Evolutionary conservation across 2,329 filamentous ascomycete species (phyloP).

Genomic region (Alternaria hordeiaustralica): DNA sequence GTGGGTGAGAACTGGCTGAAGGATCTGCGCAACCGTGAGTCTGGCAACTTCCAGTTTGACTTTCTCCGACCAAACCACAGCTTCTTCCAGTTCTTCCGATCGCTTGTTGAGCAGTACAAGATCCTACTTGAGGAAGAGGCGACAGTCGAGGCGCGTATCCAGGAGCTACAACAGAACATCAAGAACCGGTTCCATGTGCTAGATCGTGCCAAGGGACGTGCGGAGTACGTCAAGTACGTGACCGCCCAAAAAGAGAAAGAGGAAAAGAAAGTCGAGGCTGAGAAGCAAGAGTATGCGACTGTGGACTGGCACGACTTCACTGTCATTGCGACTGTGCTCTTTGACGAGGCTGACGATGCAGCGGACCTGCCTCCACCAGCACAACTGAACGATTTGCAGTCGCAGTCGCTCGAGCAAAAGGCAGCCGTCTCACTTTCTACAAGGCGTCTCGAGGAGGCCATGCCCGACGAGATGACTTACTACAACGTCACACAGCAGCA

Average conservation of each 20-base stretch:
- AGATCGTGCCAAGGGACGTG: conserved; percentile 80
- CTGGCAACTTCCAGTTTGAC: conserved; percentile 92
- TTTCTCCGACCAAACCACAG: conserved; percentile 95
- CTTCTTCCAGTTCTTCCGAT: conserved; percentile 93
- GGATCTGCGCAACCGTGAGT: conserved; percentile 83
- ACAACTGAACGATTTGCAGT: conserved; percentile 88
- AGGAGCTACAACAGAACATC: conserved; percentile 75
- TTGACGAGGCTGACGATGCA: conserved; percentile 86
- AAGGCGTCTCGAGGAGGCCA: conserved; percentile 90
- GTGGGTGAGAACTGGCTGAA: conserved; percentile 94
- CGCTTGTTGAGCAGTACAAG: conserved; percentile 93
- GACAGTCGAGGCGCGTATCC: conserved; percentile 73
- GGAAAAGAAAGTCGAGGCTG: conserved; percentile 84
- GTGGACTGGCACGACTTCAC: conserved; percentile 99
- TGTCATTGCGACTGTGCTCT: conserved; percentile 92
- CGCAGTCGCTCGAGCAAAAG: conserved; percentile 92
- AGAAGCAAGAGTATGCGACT: conserved; percentile 77
- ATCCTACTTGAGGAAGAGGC: conserved; percentile 75
- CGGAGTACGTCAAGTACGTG: conserved; percentile 85
- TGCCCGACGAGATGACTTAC: conserved; percentile 73
- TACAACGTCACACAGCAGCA: conserved; percentile 46
- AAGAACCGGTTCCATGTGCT: conserved; percentile 82
- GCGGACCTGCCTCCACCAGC: conserved; percentile 87
- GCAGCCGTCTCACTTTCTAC: conserved; percentile 86
- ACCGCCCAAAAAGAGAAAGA: conserved; percentile 86